A percentile compares a stretch with the other conserved stretches of the same genome.
Conservation (phyloP, 345 rosid species). For the Salix suchowensis region DNA sequence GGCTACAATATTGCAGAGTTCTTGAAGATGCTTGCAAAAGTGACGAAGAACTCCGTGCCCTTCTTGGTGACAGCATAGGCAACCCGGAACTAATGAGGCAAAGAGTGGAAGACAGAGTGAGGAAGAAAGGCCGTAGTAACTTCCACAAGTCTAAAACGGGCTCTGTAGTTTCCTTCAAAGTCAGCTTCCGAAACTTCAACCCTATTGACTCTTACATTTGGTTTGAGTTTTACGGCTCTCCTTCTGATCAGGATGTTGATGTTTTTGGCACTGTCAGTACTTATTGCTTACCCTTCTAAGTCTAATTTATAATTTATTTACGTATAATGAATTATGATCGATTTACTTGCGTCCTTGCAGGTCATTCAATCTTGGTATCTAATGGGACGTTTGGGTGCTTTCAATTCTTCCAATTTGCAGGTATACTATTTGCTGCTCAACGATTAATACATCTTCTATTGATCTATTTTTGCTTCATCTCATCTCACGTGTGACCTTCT, state of each 20-base stretch:
- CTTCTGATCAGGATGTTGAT: conserved; percentile 80
- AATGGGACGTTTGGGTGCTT: conserved; percentile 92
- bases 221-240: conserved; percentile 83
- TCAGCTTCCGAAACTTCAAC: conserved; percentile 89
- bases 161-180: conserved; percentile 83
- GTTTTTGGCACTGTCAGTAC: conserved; percentile 70
- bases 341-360: conserved; percentile 32
- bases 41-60: conserved; percentile 76
- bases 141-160: conserved; percentile 72
- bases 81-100: conserved; percentile 82
- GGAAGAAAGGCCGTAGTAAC: conserved; percentile 64
- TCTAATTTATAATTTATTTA: too few relatives aligned
- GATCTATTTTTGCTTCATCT: too few relatives aligned
- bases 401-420: conserved; percentile 90
- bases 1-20: conserved; percentile 36
- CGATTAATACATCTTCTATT: neutral
- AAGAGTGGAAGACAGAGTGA: conserved; percentile 76
- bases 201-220: conserved; percentile 77
- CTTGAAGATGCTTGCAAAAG: conserved; percentile 71
- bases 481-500: too few relatives aligned
- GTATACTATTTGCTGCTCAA: conserved; percentile 33
- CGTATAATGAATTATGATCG: too few relatives aligned
- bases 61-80: conserved; percentile 89
- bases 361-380: conserved; percentile 90
- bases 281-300: conserved; percentile 6